These are phyloP conservation scores for Sequoiadendron giganteum DNA, from an alignment of 75 land plant species.

Conservation along the genomic window DNA sequence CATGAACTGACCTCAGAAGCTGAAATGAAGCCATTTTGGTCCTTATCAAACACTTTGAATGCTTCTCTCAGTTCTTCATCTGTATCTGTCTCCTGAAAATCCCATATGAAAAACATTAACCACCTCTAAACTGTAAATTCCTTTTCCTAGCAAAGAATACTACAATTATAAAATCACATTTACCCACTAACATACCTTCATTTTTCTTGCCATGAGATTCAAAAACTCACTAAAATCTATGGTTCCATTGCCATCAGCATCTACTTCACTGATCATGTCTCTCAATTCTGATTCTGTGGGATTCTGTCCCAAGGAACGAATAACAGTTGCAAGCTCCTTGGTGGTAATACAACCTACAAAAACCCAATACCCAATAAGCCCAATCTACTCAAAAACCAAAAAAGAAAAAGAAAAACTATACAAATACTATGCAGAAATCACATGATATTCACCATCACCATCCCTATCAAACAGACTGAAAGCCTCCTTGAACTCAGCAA, in stretches of 20 bases:
- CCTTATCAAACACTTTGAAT: slow-evolving; percentile 73
- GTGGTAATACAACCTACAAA: slow-evolving; percentile 53
- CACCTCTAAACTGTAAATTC: slow-evolving; percentile 8
- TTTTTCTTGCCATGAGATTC: slow-evolving; percentile 63
- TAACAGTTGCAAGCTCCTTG: slow-evolving; percentile 60
- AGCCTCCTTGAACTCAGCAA: slow-evolving; percentile 70
- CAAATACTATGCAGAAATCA: not conserved
- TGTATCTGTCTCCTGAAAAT: slow-evolving; percentile 38
- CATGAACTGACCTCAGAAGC: slow-evolving; percentile 27
- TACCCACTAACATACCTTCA: slow-evolving; percentile 34
- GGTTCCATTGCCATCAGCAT: slow-evolving; percentile 71
- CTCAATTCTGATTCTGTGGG: slow-evolving; percentile 62
- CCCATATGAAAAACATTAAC: not conserved
- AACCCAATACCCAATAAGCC: not conserved
- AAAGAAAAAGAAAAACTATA: not conserved
- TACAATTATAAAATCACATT: not conserved
- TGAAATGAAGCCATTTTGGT: slow-evolving; percentile 64
- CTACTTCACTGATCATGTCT: slow-evolving; percentile 70
- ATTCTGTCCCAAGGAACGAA: slow-evolving; percentile 55
- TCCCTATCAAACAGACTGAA: slow-evolving; percentile 74
- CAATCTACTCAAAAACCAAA: slow-evolving; percentile 2
- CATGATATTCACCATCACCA: slow-evolving; percentile 50
- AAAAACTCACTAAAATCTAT: slow-evolving; percentile 76
- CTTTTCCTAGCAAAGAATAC: not conserved
- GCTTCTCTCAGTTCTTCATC: slow-evolving; percentile 70